Evolutionary conservation across 2,329 filamentous ascomycete species (phyloP).

Genomic region (Talaromyces rugulosus): DNA sequence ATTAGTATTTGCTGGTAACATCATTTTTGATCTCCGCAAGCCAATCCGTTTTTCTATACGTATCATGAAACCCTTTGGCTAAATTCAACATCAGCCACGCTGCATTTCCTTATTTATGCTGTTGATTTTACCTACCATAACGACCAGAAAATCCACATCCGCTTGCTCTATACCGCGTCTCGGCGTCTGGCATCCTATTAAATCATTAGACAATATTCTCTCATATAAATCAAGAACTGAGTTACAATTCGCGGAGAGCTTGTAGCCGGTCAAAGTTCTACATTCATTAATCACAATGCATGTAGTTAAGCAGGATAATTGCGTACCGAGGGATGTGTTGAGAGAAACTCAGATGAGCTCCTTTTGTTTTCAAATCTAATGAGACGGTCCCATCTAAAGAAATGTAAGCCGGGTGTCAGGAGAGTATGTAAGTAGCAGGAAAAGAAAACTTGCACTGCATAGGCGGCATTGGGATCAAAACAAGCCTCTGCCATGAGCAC

Average conservation of each 20-base stretch:
- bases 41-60: not conserved
- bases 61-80: not conserved
- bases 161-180: conserved; percentile 34
- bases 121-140: conserved; percentile 22
- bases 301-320: not conserved
- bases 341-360: conserved; percentile 53
- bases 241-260: conserved; percentile 51
- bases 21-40: not conserved
- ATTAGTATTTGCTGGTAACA: not conserved
- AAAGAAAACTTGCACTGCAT: conserved; percentile 39
- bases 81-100: not conserved
- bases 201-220: conserved; percentile 14
- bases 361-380: conserved; percentile 39
- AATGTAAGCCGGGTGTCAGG: not conserved
- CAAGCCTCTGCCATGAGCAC: conserved; percentile 62
- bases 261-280: conserved; percentile 52
- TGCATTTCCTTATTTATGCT: not conserved
- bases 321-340: conserved; percentile 54
- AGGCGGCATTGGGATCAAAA: conserved; percentile 55
- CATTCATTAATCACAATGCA: conserved; percentile 1
- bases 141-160: conserved; percentile 29
- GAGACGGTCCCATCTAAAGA: conserved; percentile 48
- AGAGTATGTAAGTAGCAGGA: not conserved
- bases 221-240: not conserved
- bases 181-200: conserved; percentile 34